These are phyloP conservation scores for Sphagnum contortum DNA, from an alignment of 225 moss, liverwort and hornwort species.

Conservation along the genomic window DNA sequence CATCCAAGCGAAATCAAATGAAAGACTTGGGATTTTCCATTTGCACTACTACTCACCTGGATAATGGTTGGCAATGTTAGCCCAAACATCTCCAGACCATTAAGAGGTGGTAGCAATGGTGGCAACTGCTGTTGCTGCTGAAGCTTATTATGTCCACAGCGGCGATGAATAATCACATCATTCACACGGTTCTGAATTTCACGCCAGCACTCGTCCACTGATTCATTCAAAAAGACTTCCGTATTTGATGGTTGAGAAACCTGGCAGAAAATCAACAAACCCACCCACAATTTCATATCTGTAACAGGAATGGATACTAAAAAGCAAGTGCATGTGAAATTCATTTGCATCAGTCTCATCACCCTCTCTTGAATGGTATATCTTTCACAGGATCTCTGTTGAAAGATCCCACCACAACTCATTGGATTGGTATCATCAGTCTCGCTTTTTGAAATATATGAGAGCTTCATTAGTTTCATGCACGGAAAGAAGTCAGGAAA, in stretches of 20 bases:
- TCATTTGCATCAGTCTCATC: too few relatives aligned
- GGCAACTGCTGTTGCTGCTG: slow-evolving; percentile 15
- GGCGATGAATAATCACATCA: slow-evolving; percentile 19
- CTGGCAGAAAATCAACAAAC: not conserved
- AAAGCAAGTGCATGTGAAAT: too few relatives aligned
- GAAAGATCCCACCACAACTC: too few relatives aligned
- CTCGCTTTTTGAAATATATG: too few relatives aligned
- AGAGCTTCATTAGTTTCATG: too few relatives aligned
- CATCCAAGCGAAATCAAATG: too few relatives aligned
- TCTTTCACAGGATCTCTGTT: too few relatives aligned
- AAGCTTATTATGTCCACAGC: slow-evolving; percentile 2
- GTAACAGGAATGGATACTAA: too few relatives aligned
- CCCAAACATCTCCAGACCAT: slow-evolving; percentile 28
- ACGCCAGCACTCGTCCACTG: slow-evolving; percentile 12
- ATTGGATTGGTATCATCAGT: too few relatives aligned
- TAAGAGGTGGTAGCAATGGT: slow-evolving; percentile 23
- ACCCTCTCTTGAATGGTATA: too few relatives aligned
- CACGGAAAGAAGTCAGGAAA: not conserved
- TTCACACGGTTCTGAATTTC: slow-evolving; percentile 14
- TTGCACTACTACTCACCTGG: slow-evolving; percentile 5
- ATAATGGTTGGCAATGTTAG: slow-evolving; percentile 14
- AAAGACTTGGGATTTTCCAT: too few relatives aligned
- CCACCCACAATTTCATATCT: too few relatives aligned
- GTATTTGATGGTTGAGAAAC: slow-evolving; percentile 7
- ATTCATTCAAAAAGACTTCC: slow-evolving; percentile 29